Conservation (phyloP, 257 asterid species). For the Haberlea rhodopensis region DNA sequence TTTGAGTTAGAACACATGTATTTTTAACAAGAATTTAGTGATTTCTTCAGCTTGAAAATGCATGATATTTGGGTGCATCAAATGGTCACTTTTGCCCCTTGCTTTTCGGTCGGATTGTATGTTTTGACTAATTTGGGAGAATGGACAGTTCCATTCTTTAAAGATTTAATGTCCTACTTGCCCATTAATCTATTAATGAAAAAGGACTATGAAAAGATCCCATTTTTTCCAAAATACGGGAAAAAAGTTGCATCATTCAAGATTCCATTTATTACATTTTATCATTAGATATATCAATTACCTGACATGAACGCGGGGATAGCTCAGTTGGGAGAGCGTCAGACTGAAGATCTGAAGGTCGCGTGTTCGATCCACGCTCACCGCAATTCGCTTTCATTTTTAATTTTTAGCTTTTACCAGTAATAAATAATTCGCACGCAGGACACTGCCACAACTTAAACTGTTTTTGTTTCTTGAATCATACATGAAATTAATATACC, state of each 20-base stretch:
- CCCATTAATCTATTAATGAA: too few relatives aligned
- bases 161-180: slow-evolving; percentile 6
- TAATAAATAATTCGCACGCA: too few relatives aligned
- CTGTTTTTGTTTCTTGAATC: not conserved
- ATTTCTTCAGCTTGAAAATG: not conserved
- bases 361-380: slow-evolving; percentile 72
- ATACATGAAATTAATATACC: too few relatives aligned
- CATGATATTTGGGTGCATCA: not conserved
- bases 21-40: not conserved
- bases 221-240: not conserved
- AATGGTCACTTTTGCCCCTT: not conserved
- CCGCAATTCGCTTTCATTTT: too few relatives aligned
- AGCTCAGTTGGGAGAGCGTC: slow-evolving; percentile 72
- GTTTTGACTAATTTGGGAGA: not conserved
- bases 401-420: too few relatives aligned
- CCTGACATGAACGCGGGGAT: too few relatives aligned
- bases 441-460: too few relatives aligned
- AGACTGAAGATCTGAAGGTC: slow-evolving; percentile 72
- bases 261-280: too few relatives aligned
- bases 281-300: too few relatives aligned
- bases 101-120: not conserved
- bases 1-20: too few relatives aligned
- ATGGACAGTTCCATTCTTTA: not conserved
- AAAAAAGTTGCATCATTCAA: too few relatives aligned
- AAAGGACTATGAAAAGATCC: not conserved